Base-by-base conservation (phyloP, 2,329 filamentous ascomycete species). In the Aspergillus novoparasiticus region DNA sequence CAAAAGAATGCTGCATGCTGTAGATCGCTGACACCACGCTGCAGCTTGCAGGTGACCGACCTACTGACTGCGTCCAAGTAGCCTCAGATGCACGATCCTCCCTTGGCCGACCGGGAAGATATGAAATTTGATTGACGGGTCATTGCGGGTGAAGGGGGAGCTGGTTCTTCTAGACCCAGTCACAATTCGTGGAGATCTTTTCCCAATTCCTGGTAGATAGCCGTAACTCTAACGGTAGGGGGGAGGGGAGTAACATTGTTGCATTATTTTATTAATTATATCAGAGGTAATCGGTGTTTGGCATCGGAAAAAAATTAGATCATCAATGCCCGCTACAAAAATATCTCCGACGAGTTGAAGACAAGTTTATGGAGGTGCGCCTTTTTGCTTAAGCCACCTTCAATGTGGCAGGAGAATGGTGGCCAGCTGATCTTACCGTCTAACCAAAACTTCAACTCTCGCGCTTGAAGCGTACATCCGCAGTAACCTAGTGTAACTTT, bases 41-140 rank as follows among this genome's bases (percentile, higher is more conserved):
- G 51, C 63, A 56, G 57, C 60, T 41, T 63, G 59, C 64, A 65
- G 61, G 53, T 69, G 67, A 68, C 67, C 61, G 58, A 53, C 55
- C 63, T 56, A 60, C 58, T 65, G 59, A 64, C 51, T 30, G 55
- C 46, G 56, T 58, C 30, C 62, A 63, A 61, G 58, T 62, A 62
- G 58, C 61, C 57, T 64, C 57, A 61, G 51, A 60, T 58, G 58
- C 60, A 63, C 46, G 41, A 57, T 54, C 56, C 63, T 63, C 61
- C 57, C 54, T 66, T 56, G 64, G 19, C 46, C 54, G 57, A 62
- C 57, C 50, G 51, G 59, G 58, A 39, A 34, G 19, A 41, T 54
- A 54, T 51, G 43, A 57, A 57, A 58, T 39, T 16, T 54, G 34
- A 62, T 62, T 57, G 57, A 63, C 48, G 48, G 43, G 28, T 34